Evolutionary conservation across 2,329 filamentous ascomycete species (phyloP).

Genomic region (Colletotrichum echinochloae): DNA sequence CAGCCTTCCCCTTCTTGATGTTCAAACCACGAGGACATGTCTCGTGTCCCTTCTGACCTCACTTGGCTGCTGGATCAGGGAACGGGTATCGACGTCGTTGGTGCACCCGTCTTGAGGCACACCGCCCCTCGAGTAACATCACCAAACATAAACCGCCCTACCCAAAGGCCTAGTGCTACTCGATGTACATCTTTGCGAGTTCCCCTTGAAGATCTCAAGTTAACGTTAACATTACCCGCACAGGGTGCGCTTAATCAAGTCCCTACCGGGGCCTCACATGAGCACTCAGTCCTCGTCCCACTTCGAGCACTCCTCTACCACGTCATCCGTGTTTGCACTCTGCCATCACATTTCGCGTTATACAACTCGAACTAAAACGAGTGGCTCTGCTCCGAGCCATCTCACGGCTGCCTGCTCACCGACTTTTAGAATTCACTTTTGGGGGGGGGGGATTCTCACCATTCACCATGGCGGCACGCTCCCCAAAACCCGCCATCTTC

Average conservation of each 20-base stretch:
- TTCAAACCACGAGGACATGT: neutral
- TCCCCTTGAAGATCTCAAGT: neutral
- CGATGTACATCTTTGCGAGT: neutral
- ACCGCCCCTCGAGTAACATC: constrained; percentile 7
- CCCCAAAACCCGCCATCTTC: neutral
- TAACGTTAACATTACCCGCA: neutral
- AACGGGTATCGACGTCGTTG: constrained; percentile 25
- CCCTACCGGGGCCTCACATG: constrained; percentile 6
- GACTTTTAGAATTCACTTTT: too few species aligned
- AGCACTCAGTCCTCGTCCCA: neutral
- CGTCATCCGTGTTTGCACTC: neutral
- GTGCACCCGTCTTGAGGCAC: constrained; percentile 15
- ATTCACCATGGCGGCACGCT: too few species aligned
- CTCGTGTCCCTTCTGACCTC: neutral
- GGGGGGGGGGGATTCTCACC: too few species aligned
- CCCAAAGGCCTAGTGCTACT: neutral
- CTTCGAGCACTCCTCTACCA: neutral
- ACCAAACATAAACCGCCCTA: neutral
- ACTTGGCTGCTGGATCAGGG: neutral
- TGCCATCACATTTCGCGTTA: neutral
- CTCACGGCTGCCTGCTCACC: constrained; percentile 29
- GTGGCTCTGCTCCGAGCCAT: neutral
- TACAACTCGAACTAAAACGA: neutral
- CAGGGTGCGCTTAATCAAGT: neutral
- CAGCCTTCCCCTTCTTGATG: neutral